phyloP scores from a whole-genome alignment of 2,329 filamentous ascomycete genomes.

The Chaetomiaceae sp. region DNA sequence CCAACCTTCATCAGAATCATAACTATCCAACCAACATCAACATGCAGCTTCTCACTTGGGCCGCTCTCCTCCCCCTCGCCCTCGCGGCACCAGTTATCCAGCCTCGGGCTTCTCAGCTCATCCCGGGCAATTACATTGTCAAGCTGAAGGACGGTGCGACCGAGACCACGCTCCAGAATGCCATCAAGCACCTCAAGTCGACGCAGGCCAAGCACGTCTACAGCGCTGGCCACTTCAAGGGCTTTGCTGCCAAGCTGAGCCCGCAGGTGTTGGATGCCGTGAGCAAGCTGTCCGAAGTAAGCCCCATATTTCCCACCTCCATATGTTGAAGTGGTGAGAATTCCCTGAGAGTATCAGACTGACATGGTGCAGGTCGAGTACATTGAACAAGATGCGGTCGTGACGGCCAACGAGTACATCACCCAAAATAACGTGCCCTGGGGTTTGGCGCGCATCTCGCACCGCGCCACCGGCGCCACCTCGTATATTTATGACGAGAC shows the following conservation, averaged over 20 bases:
- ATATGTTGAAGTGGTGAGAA: too few species aligned
- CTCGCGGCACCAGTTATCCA: slow-evolving; percentile 34
- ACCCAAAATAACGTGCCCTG: slow-evolving; percentile 27
- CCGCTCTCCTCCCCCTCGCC: slow-evolving; percentile 34
- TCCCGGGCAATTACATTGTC: slow-evolving; percentile 41
- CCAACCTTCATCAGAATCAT: background rate
- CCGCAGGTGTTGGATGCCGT: slow-evolving; percentile 22
- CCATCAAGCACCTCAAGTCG: slow-evolving; percentile 18
- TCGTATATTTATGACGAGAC: slow-evolving; percentile 28
- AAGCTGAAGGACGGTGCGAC: slow-evolving; percentile 37
- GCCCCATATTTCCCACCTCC: too few species aligned
- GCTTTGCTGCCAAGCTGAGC: slow-evolving; percentile 28
- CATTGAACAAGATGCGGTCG: slow-evolving; percentile 30
- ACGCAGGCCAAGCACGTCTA: slow-evolving; percentile 25
- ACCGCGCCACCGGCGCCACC: slow-evolving; percentile 17
- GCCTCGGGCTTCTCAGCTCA: slow-evolving; percentile 31
- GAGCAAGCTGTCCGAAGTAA: slow-evolving; percentile 25
- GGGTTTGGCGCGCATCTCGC: slow-evolving; percentile 29
- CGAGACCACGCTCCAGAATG: slow-evolving; percentile 27
- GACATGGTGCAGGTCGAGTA: slow-evolving; percentile 27
- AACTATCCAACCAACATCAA: background rate
- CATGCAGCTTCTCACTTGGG: slow-evolving; percentile 27
- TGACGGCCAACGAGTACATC: slow-evolving; percentile 23
- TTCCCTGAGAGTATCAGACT: too few species aligned
- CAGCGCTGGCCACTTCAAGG: slow-evolving; percentile 26